phyloP scores from a whole-genome alignment of 2,329 filamentous ascomycete genomes.

The Epichloe uncinata region DNA sequence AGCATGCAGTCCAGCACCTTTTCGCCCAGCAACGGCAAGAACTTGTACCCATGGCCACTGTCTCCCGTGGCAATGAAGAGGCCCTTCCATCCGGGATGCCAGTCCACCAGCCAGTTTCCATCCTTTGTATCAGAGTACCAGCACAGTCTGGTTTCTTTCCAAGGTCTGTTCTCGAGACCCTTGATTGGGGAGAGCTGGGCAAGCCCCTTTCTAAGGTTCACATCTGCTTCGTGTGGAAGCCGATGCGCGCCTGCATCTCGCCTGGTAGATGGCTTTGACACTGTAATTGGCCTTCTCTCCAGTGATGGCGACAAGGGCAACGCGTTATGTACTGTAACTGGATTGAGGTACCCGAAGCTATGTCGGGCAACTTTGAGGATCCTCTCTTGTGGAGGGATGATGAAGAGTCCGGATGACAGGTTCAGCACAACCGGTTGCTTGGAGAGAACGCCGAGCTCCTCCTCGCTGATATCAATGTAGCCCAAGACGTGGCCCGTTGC shows the following conservation, averaged over 20 bases:
- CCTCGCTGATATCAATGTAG: constrained; percentile 60
- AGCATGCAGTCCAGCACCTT: constrained; percentile 44
- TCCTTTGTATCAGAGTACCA: constrained; percentile 66
- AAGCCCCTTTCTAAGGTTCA: constrained; percentile 47
- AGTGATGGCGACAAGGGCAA: constrained; percentile 17
- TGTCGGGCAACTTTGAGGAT: constrained; percentile 60
- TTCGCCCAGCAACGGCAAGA: constrained; percentile 51
- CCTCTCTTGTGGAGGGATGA: constrained; percentile 51
- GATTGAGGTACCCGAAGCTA: constrained; percentile 53
- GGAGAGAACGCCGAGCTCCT: constrained; percentile 53
- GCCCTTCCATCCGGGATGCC: constrained; percentile 47
- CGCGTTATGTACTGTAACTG: constrained; percentile 22
- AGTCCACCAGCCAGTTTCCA: constrained; percentile 58
- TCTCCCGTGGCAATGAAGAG: constrained; percentile 50
- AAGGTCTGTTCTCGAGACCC: constrained; percentile 44
- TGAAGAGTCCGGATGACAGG: constrained; percentile 57
- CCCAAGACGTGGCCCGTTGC: constrained; percentile 73
- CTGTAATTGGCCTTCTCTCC: constrained; percentile 17
- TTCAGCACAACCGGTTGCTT: constrained; percentile 62
- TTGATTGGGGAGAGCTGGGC: constrained; percentile 44
- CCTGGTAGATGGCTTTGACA: constrained; percentile 23
- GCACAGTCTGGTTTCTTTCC: constrained; percentile 50
- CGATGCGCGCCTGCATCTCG: constrained; percentile 27
- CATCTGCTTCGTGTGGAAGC: constrained; percentile 47
- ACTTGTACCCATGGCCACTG: constrained; percentile 56